Percentiles rank a stretch among this genome's conserved stretches.
Conservation (phyloP, 306 rosid genomes). For the Gastrolobium bilobum region DNA sequence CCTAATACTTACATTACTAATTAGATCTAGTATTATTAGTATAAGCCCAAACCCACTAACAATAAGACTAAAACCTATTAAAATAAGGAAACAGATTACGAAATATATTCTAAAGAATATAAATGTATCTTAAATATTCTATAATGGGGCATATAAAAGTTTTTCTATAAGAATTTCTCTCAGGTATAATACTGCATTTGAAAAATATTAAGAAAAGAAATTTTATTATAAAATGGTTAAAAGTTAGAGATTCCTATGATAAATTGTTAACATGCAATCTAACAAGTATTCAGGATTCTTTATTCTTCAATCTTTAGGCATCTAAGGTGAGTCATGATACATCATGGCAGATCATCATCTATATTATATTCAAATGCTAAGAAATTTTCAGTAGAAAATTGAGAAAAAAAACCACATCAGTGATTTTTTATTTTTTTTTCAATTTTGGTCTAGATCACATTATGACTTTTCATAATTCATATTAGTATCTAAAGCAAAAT, state of each 20-base stretch:
- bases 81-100: not conserved
- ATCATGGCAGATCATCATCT: not conserved
- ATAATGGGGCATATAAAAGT: not conserved
- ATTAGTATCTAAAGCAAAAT: conserved; percentile 24
- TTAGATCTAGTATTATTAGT: not conserved
- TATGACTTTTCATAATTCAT: conserved; percentile 32
- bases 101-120: not conserved
- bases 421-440: not conserved
- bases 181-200: conserved; percentile 1
- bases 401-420: not conserved
- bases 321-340: not conserved
- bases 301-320: conserved; percentile 33
- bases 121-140: not conserved
- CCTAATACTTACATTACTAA: not conserved
- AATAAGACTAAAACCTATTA: not conserved
- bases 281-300: not conserved
- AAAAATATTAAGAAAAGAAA: not conserved
- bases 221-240: conserved; percentile 1
- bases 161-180: not conserved
- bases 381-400: conserved; percentile 17
- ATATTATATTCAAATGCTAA: conserved; percentile 21
- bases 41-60: not conserved
- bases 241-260: conserved; percentile 11
- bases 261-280: conserved; percentile 24
- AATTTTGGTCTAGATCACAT: conserved; percentile 3